These are phyloP conservation scores for Gossypium arboreum DNA, from an alignment of 345 rosid species.

Conservation along the genomic window DNA sequence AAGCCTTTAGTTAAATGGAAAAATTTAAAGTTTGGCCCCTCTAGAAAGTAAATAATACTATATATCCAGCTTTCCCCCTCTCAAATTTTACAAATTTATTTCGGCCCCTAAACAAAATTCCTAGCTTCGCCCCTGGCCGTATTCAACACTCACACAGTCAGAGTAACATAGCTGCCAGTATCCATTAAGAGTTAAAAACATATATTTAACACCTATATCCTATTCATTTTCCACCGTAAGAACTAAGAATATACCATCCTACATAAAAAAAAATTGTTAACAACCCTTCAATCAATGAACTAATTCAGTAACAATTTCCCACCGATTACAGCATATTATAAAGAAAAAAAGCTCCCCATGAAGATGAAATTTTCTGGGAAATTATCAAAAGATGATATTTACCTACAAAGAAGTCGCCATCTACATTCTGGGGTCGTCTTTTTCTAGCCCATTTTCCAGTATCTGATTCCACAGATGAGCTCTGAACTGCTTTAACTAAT, in stretches of 20 bases:
- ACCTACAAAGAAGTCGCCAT: slow-evolving; percentile 63
- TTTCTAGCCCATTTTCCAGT: slow-evolving; percentile 17
- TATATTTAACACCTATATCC: neutral
- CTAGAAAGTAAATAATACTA: too few species aligned
- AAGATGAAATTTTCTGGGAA: neutral
- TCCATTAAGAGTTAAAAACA: neutral
- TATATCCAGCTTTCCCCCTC: too few species aligned
- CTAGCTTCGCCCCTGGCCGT: too few species aligned
- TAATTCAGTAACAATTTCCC: neutral
- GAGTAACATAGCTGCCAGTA: too few species aligned
- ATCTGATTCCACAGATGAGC: neutral
- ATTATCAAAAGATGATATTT: neutral
- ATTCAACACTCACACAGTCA: too few species aligned
- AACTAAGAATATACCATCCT: neutral
- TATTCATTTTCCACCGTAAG: neutral
- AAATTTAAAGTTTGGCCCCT: too few species aligned
- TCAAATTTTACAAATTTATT: too few species aligned
- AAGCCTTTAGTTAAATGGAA: neutral
- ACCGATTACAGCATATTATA: neutral
- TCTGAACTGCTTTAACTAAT: slow-evolving; percentile 32
- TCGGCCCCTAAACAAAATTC: too few species aligned
- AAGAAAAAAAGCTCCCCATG: neutral
- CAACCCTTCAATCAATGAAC: neutral
- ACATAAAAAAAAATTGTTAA: neutral
- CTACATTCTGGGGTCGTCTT: slow-evolving; percentile 41